These are phyloP conservation scores for Raphanus raphanistrum DNA, from an alignment of 345 rosid genomes.

Conservation along the genomic window DNA sequence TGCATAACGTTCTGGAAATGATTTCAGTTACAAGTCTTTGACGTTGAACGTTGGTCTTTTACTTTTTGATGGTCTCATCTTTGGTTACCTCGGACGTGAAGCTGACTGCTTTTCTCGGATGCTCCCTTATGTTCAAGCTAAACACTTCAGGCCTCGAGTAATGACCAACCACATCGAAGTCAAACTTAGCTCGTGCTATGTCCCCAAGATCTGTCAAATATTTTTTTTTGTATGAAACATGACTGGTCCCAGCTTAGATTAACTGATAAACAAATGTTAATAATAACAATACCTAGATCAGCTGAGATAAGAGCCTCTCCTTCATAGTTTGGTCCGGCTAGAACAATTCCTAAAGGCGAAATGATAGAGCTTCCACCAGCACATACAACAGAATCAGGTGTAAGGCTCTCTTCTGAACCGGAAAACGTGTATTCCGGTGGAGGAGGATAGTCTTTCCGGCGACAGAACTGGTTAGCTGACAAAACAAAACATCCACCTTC, in stretches of 20 bases:
- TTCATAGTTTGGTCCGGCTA: conserved; percentile 90
- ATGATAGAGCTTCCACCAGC: conserved; percentile 90
- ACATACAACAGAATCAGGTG: conserved; percentile 79
- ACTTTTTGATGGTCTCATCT: conserved; percentile 28
- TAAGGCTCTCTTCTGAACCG: conserved; percentile 63
- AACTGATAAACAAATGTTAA: not conserved
- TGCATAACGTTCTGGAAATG: too few relatives aligned
- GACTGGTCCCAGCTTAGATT: not conserved
- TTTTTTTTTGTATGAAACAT: too few relatives aligned
- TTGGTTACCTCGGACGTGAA: conserved; percentile 51
- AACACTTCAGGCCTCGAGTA: conserved; percentile 93
- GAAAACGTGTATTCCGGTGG: conserved; percentile 76
- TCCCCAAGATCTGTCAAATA: conserved; percentile 77
- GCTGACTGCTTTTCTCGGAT: conserved; percentile 67
- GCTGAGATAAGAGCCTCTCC: conserved; percentile 87
- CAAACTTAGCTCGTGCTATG: conserved; percentile 81
- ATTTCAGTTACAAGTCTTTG: too few relatives aligned
- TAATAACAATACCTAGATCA: conserved; percentile 60
- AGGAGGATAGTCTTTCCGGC: conserved; percentile 86
- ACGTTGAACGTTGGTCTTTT: conserved; percentile 10
- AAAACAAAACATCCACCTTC: conserved; percentile 95
- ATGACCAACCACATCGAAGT: conserved; percentile 94
- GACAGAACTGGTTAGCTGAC: conserved; percentile 88
- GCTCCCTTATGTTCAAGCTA: conserved; percentile 78
- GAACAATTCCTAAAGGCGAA: conserved; percentile 77